Evolutionary conservation across 305 asterid species (phyloP).

Genomic region (Solanum hybrid): DNA sequence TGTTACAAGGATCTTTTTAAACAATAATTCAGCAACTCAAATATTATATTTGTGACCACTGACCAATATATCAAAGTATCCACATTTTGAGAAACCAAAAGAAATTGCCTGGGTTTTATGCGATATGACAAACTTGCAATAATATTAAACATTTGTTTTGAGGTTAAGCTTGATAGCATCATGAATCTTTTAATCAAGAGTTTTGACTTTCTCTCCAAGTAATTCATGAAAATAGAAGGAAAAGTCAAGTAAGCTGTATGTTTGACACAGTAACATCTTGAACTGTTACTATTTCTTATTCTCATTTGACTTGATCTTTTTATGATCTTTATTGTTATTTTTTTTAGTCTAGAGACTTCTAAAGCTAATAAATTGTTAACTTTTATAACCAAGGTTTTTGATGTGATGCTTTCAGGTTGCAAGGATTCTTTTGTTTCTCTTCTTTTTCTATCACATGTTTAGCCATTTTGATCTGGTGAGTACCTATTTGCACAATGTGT

Average conservation of each 20-base stretch:
- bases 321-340: not conserved
- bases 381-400: conserved; percentile 4
- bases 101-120: not conserved
- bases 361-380: conserved; percentile 7
- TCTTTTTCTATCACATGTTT: conserved; percentile 69
- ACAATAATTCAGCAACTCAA: not conserved
- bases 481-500: not conserved
- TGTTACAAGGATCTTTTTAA: not conserved
- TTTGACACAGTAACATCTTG: not conserved
- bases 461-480: conserved; percentile 74
- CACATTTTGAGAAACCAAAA: not conserved
- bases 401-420: conserved; percentile 54
- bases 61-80: not conserved
- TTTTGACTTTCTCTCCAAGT: not conserved
- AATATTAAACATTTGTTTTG: not conserved
- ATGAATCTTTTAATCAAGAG: not conserved
- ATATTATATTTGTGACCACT: not conserved
- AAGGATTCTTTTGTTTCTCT: conserved; percentile 56
- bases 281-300: not conserved
- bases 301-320: not conserved
- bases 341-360: not conserved
- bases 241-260: not conserved
- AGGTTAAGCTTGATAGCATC: not conserved
- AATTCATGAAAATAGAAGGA: not conserved
- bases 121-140: not conserved